Evolutionary conservation across 2,329 filamentous ascomycete genomes (phyloP), one percentile per base, ranked within the genome.

Genomic region (Taxawa tesnikishii): DNA sequence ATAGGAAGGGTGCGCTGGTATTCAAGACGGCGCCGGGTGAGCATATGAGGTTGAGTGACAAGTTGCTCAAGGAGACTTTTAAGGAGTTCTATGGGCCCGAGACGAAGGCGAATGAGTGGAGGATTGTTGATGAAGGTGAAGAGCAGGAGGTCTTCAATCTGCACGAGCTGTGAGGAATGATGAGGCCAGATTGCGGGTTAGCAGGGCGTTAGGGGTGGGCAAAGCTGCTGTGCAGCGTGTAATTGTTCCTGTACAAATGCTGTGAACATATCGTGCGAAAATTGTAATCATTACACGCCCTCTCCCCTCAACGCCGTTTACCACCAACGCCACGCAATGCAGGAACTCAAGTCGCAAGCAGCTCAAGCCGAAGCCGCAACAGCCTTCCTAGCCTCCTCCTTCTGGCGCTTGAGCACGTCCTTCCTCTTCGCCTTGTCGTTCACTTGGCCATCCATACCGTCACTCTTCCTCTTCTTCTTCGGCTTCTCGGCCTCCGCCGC

Each of bases 11-110:
- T 3, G 82, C 73, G 1, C 60, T 98, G 45, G 69, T 77, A 35
- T 94, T 94, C 57, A 66, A 75, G 53, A 75, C 66, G 2, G 69
- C 75, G 0, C 66, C 75, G 4, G 90, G 88, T 0, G 36, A 32
- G 14, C 90, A 98, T 61, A 96, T 98, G 85, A 60, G 76, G 39
- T 60, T 96, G 39, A 59, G 64, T 0, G 73, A 83, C 8, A 63
- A 79, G 44, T 54, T 78, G 17, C 53, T 96, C 48, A 68, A 61
- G 38, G 64, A 72, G 29, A 68, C 75, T 3, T 84, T 93, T 47
- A 54, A 55, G 31, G 67, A 73, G 43, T 84, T 74, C 47, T 80
- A 80, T 48, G 75, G 78, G 5, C 53, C 59, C 1, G 47, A 57
- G 38, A 55, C 58, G 38, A 28, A 33, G 24, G 15, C 11, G 6